A percentile compares a stretch with the other conserved stretches of the same genome.
Evolutionary conservation across 1,284 basidiomycete genomes (phyloP).

Genomic region (Rhodotorula sp.): DNA sequence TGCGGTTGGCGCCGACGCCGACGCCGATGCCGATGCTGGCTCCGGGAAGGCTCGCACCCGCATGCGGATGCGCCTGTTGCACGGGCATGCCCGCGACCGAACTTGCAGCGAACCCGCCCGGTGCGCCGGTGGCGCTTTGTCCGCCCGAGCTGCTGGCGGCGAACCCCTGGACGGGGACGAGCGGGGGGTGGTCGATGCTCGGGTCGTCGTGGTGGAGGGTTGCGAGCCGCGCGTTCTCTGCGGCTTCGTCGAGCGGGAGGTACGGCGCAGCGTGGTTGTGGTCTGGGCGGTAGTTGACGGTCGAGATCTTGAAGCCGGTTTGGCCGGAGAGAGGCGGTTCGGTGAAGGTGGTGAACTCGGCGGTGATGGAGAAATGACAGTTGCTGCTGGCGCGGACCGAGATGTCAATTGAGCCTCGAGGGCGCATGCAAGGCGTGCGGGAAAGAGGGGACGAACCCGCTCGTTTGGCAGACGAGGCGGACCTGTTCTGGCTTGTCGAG

Average conservation of each 20-base stretch:
- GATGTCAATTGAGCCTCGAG: too few species aligned
- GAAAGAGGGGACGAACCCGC: neutral
- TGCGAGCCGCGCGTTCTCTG: conserved; percentile 14
- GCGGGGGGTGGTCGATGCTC: conserved; percentile 16
- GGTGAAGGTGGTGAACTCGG: conserved; percentile 3
- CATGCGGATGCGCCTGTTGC: too few species aligned
- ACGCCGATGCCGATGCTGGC: neutral
- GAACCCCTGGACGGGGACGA: conserved; percentile 1
- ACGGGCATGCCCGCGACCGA: neutral
- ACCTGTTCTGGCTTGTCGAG: neutral
- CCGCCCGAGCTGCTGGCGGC: neutral
- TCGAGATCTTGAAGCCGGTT: conserved; percentile 6
- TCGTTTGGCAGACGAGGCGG: conserved; percentile 2
- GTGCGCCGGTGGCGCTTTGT: neutral
- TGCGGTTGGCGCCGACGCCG: neutral
- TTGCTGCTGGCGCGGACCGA: neutral
- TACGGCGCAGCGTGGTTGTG: conserved; percentile 28
- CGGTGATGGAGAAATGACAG: conserved; percentile 18
- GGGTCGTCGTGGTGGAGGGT: conserved; percentile 7
- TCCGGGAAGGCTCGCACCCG: neutral
- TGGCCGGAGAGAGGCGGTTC: neutral
- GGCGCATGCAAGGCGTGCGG: too few species aligned
- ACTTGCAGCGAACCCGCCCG: neutral
- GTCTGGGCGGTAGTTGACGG: neutral
- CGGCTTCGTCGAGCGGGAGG: conserved; percentile 11